These are phyloP conservation scores for Colletotrichum gloeosporioides DNA, from an alignment of 2,329 filamentous ascomycete species.

Conservation along the genomic window DNA sequence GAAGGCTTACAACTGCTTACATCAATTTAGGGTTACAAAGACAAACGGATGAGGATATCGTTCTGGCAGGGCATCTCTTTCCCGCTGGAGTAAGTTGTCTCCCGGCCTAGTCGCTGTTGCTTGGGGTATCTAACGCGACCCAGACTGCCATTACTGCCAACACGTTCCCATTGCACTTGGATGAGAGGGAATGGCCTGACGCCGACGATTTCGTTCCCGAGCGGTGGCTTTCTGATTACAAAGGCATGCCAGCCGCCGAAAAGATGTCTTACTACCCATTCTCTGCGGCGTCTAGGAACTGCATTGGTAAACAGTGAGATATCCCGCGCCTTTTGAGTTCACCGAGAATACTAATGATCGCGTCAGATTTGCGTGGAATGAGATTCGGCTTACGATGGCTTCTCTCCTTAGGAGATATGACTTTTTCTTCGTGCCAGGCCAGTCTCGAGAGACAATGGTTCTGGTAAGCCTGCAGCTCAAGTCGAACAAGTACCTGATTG, in stretches of 20 bases:
- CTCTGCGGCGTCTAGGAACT: neutral
- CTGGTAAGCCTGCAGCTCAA: neutral
- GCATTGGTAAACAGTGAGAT: neutral
- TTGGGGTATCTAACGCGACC: neutral
- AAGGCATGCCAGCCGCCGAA: neutral
- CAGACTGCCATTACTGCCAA: neutral
- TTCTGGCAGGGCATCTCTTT: neutral
- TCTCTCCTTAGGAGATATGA: neutral
- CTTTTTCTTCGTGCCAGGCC: neutral
- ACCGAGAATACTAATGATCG: neutral
- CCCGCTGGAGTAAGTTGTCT: neutral
- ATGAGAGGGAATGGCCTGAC: neutral
- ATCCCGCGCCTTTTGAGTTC: neutral
- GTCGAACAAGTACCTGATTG: neutral
- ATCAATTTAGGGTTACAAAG: neutral
- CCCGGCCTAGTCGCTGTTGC: neutral
- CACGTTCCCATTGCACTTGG: neutral
- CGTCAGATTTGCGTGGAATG: neutral
- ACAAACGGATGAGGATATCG: neutral
- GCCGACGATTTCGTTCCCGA: neutral
- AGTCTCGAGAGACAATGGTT: neutral
- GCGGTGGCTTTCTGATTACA: neutral
- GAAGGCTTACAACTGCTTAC: neutral
- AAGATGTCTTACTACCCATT: neutral
- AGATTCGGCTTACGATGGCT: neutral